A percentile compares a stretch with the other conserved stretches of the same genome.
phyloP scores from a whole-genome alignment of 495 filamentous ascomycete genomes.

The Aspergillus asperescens region DNA sequence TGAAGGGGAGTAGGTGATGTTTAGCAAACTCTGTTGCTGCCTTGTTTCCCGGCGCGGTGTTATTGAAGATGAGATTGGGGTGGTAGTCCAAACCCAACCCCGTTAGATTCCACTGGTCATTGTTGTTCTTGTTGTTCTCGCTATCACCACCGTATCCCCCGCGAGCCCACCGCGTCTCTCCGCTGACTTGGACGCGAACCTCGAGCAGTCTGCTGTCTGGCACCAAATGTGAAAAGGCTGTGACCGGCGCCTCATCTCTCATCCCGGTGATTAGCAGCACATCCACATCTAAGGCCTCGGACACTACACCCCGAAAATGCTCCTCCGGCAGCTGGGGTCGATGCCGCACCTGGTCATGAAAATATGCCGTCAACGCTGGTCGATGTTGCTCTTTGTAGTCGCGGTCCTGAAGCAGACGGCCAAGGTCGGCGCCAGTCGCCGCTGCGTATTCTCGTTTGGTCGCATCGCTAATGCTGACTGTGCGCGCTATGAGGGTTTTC shows the following conservation, averaged over 20 bases:
- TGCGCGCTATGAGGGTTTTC: slow-evolving; percentile 37
- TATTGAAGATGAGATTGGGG: slow-evolving; percentile 49
- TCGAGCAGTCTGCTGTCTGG: slow-evolving; percentile 52
- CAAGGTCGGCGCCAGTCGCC: slow-evolving; percentile 46
- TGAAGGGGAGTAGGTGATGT: slow-evolving; percentile 44
- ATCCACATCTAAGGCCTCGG: slow-evolving; percentile 41
- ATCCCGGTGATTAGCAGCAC: slow-evolving; percentile 62
- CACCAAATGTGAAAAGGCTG: slow-evolving; percentile 50
- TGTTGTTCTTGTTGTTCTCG: no score
- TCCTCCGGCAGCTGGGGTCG: slow-evolving; percentile 46
- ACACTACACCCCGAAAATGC: slow-evolving; percentile 31
- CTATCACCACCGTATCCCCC: slow-evolving; percentile 26
- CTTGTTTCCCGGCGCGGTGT: slow-evolving; percentile 38
- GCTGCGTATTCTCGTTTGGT: slow-evolving; percentile 56
- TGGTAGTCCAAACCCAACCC: slow-evolving; percentile 30
- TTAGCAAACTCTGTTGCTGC: slow-evolving; percentile 40
- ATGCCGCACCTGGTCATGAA: slow-evolving; percentile 41
- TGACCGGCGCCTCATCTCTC: slow-evolving; percentile 58
- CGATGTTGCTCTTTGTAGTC: slow-evolving; percentile 61
- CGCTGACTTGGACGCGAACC: slow-evolving; percentile 44
- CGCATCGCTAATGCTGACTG: slow-evolving; percentile 55
- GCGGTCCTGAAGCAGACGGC: slow-evolving; percentile 48
- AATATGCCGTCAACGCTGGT: slow-evolving; percentile 49
- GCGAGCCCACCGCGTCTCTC: slow-evolving; percentile 39
- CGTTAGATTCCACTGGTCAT: no score